A percentile compares a stretch with the other conserved stretches of the same genome.
These are phyloP conservation scores for Euphorbia tirucalli DNA, from an alignment of 345 rosid species.

Conservation along the genomic window DNA sequence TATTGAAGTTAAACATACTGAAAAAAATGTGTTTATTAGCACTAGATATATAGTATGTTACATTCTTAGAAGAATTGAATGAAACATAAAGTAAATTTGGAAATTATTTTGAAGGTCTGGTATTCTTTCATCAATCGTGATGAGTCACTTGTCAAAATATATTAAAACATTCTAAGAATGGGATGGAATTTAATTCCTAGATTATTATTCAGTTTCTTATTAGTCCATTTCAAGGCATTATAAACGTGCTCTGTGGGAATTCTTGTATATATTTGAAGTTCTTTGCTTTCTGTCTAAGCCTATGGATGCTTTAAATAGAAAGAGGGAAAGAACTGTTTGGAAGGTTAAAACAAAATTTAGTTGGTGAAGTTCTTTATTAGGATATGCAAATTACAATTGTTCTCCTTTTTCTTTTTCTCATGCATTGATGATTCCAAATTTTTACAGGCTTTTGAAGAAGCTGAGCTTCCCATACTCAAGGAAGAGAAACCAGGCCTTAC, in stretches of 20 bases:
- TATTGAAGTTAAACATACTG: background rate
- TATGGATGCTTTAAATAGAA: background rate
- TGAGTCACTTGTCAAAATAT: background rate
- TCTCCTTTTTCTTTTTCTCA: background rate
- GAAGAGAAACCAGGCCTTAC: conserved; percentile 98
- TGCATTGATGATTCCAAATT: background rate
- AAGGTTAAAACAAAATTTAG: background rate
- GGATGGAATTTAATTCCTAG: background rate
- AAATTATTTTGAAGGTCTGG: background rate
- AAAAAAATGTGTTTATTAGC: background rate
- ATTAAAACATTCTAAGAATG: background rate
- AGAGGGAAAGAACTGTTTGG: background rate
- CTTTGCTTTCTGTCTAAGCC: background rate
- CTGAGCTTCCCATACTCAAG: conserved; percentile 84
- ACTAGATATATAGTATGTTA: background rate
- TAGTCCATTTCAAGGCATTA: background rate
- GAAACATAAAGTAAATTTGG: background rate
- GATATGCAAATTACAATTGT: background rate
- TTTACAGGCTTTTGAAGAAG: conserved; percentile 84
- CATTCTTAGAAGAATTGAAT: background rate
- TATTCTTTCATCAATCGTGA: background rate
- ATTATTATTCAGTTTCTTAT: background rate
- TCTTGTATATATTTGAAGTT: background rate
- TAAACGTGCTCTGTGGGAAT: background rate
- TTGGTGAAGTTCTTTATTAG: background rate